Evolutionary conservation across 768 basidiomycete species (phyloP).

Genomic region (Psilocybe azurescens): DNA sequence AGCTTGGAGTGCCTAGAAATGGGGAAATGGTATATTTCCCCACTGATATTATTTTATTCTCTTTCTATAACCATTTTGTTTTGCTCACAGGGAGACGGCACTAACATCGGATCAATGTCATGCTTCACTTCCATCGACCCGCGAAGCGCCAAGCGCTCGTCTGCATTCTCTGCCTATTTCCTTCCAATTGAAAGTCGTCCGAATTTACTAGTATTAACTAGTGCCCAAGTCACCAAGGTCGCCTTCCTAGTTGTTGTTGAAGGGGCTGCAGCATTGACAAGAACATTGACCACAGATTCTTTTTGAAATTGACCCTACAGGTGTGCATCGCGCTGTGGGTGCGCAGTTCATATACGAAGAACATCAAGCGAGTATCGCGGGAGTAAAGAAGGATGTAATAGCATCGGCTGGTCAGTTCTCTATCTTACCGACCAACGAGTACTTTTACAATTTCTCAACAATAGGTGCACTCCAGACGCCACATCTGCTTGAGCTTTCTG

Average conservation of each 20-base stretch:
- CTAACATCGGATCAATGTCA: conserved; percentile 11
- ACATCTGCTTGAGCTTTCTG: conserved; percentile 5
- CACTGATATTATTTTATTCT: neutral
- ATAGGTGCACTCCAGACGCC: neutral
- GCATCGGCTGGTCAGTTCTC: conserved; percentile 12
- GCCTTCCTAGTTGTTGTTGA: neutral
- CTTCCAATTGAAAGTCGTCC: conserved; percentile 7
- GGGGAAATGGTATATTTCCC: conserved; percentile 8
- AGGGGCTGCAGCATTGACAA: neutral
- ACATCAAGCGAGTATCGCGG: neutral
- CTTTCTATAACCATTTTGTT: neutral
- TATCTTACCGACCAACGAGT: neutral
- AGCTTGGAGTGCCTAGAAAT: conserved; percentile 10
- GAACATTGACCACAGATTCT: neutral
- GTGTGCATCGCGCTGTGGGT: neutral
- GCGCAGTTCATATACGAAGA: conserved; percentile 2
- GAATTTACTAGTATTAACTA: conserved; percentile 11
- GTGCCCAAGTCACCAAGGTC: conserved; percentile 13
- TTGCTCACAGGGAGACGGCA: conserved; percentile 8
- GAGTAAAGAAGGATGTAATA: conserved; percentile 11
- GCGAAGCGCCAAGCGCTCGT: conserved; percentile 4
- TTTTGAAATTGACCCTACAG: neutral
- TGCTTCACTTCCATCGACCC: conserved; percentile 6
- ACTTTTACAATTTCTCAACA: neutral
- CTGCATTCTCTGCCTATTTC: conserved; percentile 12